Evolutionary conservation across 306 rosid species (phyloP).

Genomic region (Crotalaria pallida): DNA sequence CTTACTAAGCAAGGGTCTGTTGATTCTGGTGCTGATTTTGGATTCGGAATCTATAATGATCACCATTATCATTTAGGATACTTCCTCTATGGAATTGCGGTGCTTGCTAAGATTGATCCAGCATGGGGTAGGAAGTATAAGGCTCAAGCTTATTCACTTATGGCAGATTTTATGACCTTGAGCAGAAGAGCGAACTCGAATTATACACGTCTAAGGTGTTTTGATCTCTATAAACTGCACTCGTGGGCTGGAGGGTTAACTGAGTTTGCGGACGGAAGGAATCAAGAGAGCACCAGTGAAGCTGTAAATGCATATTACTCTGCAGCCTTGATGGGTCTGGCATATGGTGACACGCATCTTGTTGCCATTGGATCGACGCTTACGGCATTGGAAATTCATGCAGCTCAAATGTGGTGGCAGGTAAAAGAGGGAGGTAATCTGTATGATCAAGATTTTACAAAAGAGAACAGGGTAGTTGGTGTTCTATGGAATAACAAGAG

Average conservation of each 20-base stretch:
- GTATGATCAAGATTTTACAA: slow-evolving; percentile 48
- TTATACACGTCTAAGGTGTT: slow-evolving; percentile 66
- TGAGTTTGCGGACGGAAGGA: slow-evolving; percentile 59
- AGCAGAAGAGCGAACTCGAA: slow-evolving; percentile 30
- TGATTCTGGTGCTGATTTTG: slow-evolving; percentile 70
- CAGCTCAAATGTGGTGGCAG: slow-evolving; percentile 92
- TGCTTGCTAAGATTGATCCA: slow-evolving; percentile 79
- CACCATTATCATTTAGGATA: slow-evolving; percentile 86
- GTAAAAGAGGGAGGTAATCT: slow-evolving; percentile 38
- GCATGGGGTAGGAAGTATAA: slow-evolving; percentile 70
- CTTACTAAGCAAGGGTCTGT: slow-evolving; percentile 65
- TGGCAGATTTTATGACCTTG: slow-evolving; percentile 62
- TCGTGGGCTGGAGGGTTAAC: slow-evolving; percentile 86
- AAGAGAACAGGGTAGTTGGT: slow-evolving; percentile 64
- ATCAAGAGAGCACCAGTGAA: slow-evolving; percentile 85
- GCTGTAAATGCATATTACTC: slow-evolving; percentile 83
- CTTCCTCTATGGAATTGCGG: slow-evolving; percentile 75
- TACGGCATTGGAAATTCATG: slow-evolving; percentile 59
- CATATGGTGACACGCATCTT: slow-evolving; percentile 67
- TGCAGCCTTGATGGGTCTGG: slow-evolving; percentile 82
- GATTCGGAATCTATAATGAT: slow-evolving; percentile 75
- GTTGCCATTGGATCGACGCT: slow-evolving; percentile 63
- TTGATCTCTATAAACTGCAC: slow-evolving; percentile 64
- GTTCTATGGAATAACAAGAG: slow-evolving; percentile 83
- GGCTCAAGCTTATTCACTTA: slow-evolving; percentile 61